A percentile compares a stretch with the other conserved stretches of the same genome.
Evolutionary conservation across 805 yeast species (phyloP).

Genomic region (Danielia reshetovae): DNA sequence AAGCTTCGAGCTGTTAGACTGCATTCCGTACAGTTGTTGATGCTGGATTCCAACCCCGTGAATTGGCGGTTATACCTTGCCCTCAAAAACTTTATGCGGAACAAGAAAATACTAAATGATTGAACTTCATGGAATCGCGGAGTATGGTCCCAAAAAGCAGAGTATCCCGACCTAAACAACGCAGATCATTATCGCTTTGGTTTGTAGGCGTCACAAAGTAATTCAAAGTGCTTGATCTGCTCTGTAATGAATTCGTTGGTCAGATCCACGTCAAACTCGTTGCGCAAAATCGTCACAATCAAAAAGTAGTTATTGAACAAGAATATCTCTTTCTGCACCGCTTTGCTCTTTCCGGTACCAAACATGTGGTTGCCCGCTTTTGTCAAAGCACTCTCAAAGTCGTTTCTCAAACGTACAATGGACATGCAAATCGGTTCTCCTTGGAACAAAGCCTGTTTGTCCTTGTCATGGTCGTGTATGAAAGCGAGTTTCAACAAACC

Average conservation of each 20-base stretch:
- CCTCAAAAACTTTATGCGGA: too few relatives aligned
- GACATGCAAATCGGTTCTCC: constrained; percentile 74
- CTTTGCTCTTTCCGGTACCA: constrained; percentile 27
- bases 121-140: too few relatives aligned
- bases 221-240: constrained; percentile 36
- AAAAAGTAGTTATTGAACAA: constrained; percentile 69
- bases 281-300: constrained; percentile 51
- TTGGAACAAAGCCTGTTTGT: constrained; percentile 22
- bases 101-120: too few relatives aligned
- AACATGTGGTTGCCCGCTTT: constrained; percentile 52
- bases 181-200: too few relatives aligned
- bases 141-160: too few relatives aligned
- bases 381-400: constrained; percentile 74
- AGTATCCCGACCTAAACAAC: too few relatives aligned
- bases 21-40: too few relatives aligned
- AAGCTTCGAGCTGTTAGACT: too few relatives aligned
- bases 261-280: constrained; percentile 26
- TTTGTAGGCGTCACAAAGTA: constrained; percentile 38
- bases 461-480: constrained; percentile 17
- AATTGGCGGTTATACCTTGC: too few relatives aligned
- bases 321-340: constrained; percentile 60
- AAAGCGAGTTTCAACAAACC: constrained; percentile 60
- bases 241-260: constrained; percentile 27
- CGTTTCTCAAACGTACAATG: constrained; percentile 66
- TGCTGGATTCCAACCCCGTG: too few relatives aligned